Conservation (phyloP, 805 yeast genomes). For the Metschnikowia aberdeeniae region DNA sequence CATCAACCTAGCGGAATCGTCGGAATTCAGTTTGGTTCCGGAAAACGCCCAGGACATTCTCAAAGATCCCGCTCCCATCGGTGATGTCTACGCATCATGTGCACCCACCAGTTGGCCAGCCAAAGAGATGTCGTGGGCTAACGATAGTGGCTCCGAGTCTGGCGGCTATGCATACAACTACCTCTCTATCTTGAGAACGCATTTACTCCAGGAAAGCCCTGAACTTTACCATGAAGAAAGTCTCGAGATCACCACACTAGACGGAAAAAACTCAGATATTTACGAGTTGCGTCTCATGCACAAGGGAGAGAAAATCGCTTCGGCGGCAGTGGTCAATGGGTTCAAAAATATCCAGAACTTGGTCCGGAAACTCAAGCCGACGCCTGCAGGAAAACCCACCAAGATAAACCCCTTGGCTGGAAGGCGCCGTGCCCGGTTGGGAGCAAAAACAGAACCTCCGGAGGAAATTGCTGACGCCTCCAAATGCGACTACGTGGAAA, state of each 20-base stretch:
- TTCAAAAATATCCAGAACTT: constrained; percentile 91
- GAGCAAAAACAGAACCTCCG: constrained; percentile 11
- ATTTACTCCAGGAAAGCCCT: constrained; percentile 19
- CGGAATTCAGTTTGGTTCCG: constrained; percentile 32
- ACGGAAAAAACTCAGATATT: constrained; percentile 75
- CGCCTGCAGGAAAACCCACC: constrained; percentile 15
- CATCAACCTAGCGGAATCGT: constrained; percentile 63
- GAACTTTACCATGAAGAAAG: constrained; percentile 14
- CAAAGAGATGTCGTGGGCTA: constrained; percentile 59
- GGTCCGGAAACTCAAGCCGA: constrained; percentile 70
- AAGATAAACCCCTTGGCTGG: constrained; percentile 38
- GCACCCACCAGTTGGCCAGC: constrained; percentile 67
- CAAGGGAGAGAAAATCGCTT: constrained; percentile 40
- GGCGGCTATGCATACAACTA: constrained; percentile 88
- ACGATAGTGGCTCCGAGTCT: constrained; percentile 74
- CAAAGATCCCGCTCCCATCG: constrained; percentile 1
- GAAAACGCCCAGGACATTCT: constrained; percentile 6
- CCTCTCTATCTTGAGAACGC: constrained; percentile 37
- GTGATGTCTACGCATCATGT: constrained; percentile 22
- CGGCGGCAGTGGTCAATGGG: constrained; percentile 72
- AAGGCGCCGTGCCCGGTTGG: constrained; percentile 40
- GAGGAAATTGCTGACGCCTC: constrained; percentile 53
- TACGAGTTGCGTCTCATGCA: constrained; percentile 60
- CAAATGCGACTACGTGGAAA: constrained; percentile 77
- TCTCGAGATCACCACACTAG: constrained; percentile 36